Evolutionary conservation across 352 stramenopile genomes (phyloP), one percentile per base, ranked within the genome.

Genomic region (Phytophthora parvispora): DNA sequence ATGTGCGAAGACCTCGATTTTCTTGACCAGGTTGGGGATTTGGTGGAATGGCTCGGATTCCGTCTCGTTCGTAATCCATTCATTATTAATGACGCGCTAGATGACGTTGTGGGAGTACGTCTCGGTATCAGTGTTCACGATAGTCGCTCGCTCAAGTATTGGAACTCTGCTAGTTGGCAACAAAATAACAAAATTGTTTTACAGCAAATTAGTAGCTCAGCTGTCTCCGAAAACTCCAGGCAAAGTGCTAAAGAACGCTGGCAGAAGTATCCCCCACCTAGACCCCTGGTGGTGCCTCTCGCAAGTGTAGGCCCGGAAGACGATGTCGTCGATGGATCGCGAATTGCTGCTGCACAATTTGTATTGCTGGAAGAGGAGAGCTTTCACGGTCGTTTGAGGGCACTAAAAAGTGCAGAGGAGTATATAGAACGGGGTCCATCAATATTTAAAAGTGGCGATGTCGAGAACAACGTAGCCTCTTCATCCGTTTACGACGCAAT

Each of bases 1-100:
- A 92, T 92, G 81, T 78, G 70, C 29, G 65, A 88, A 51, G 84
- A 92, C 59, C 47, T 78, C 7, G 69, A 90, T 55, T 87, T 89
- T 43, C 63, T 92, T 34, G 72, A 92, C 57, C 56, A 72, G 27
- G 71, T 60, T 31, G 24, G 29, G 9, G 45, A 69, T 18, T 57
- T 92, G 31, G 72, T 84, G 13, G 69, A 77, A 6, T 92, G 84
- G 84, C 72, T 92, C 2, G 81, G 76, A 6, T 90, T 92, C 49
- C 55, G 70, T 3, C 69, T 90, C 28, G 18, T 62, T 32, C 81
- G 84, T 6, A 92, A 92, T 28, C 81, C 84, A 5, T 89, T 92
- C 28, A 77, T 90, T 27, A 68, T 80, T 20, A 52, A 60, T 12
- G 69, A 72, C 15, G 63, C 69, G 6, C 27, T 90, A 32, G 81